Percentiles rank a stretch among this genome's conserved stretches.
These are phyloP conservation scores for Cyphellophora attinorum DNA, from an alignment of 2,329 filamentous ascomycete genomes.

Conservation along the genomic window DNA sequence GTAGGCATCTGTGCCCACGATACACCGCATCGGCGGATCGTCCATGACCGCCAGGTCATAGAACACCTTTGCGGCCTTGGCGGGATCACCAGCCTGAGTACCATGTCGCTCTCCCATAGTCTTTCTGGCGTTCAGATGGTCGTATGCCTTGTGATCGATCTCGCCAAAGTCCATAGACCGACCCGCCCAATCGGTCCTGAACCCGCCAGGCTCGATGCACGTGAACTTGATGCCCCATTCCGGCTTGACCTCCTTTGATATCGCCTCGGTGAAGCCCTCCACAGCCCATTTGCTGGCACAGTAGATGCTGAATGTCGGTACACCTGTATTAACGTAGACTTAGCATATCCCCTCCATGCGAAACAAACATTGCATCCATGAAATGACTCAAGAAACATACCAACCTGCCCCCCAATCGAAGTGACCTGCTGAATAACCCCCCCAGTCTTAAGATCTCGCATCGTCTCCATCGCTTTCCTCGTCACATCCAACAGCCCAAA, in stretches of 20 bases:
- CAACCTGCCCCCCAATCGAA: constrained; percentile 39
- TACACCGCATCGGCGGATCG: constrained; percentile 13
- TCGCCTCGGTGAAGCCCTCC: constrained; percentile 38
- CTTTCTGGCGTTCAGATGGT: constrained; percentile 16
- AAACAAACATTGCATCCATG: too few species aligned
- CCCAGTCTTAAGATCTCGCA: constrained; percentile 27
- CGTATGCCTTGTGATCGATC: constrained; percentile 16
- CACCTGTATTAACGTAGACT: too few species aligned
- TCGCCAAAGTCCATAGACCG: constrained; percentile 16
- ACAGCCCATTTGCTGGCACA: constrained; percentile 36
- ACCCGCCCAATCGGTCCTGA: constrained; percentile 18
- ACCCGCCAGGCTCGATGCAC: constrained; percentile 20
- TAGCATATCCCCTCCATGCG: too few species aligned
- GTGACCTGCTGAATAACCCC: constrained; percentile 48
- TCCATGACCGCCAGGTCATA: constrained; percentile 21
- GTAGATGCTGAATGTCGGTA: constrained; percentile 29
- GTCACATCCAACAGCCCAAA: constrained; percentile 49
- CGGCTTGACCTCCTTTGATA: constrained; percentile 33
- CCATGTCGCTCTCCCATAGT: constrained; percentile 18
- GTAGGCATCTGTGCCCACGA: constrained; percentile 17
- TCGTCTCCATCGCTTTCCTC: constrained; percentile 17
- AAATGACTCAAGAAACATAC: too few species aligned
- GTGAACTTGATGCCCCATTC: constrained; percentile 33
- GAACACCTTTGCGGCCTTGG: constrained; percentile 23
- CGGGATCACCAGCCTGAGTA: constrained; percentile 21